Evolutionary conservation across 139 green algal genomes (phyloP), one percentile per base, ranked within the genome.

Genomic region (Zygnema circumcarinatum): DNA sequence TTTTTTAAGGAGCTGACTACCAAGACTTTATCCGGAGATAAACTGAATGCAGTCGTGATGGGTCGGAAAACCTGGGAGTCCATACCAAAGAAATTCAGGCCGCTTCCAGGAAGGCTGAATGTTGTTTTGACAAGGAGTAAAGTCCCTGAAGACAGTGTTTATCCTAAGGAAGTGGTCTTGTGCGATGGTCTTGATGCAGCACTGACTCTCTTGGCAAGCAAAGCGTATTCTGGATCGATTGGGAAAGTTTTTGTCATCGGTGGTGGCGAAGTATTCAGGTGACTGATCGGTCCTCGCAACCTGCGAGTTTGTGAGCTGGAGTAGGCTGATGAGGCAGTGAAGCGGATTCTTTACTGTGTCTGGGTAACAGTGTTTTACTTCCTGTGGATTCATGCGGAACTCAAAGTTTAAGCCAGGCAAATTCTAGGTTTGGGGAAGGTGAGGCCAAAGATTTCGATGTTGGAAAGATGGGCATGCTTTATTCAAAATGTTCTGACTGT

Each of bases 31-130:
- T 21, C 22, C 25, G 2, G 22, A n/a, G 1, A 3, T 2, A 2
- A 31, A 38, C 11, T 67, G 16, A 99, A 99, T 84, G 97, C 95
- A 0, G 96, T 99, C 7, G 94, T 99, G 81, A 99, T 99, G 97
- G 97, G 97, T n/a, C 92, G 97, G 11, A 96, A 95, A 76, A 99
- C 97, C 0, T 99, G 96, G 95, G 95, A 99, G 35, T 97, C 93
- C 21, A 98, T 99, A 33, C 97, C 97, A 0, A 47, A 78, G 2
- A 97, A 97, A 74, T 98, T 98, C 89, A 88, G 96, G 1, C 97
- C 97, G 0, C 91, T 99, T 11, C 84, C 92, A 0, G 96, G 95
- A 1, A 93, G 97, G 31, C 74, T 99, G 1, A 99, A 99, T 92
- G 93, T 99, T 39, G 95, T 99, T 3, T 94, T 99, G 3, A 95